Evolutionary conservation across 805 yeast genomes (phyloP).

Genomic region (Grigorovia transvaalensis): DNA sequence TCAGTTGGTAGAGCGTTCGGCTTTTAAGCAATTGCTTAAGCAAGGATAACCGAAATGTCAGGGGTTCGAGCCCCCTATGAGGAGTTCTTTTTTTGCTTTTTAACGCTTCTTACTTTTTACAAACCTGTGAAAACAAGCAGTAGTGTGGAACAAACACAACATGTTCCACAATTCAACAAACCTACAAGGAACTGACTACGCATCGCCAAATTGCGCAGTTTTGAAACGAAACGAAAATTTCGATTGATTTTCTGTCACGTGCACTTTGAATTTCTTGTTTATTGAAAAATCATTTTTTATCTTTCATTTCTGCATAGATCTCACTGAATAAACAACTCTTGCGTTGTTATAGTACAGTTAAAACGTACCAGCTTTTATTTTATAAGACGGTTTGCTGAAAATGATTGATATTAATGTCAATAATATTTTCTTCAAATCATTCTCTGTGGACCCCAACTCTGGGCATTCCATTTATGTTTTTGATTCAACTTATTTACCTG

Average conservation of each 20-base stretch:
- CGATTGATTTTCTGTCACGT: not conserved
- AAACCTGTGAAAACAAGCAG: too few species aligned
- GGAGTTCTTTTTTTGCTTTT: slow-evolving; percentile 28
- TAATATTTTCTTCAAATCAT: slow-evolving; percentile 47
- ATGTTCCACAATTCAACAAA: too few species aligned
- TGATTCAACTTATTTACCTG: slow-evolving; percentile 74
- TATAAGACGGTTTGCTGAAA: not conserved
- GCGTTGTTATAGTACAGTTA: not conserved
- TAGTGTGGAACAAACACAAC: too few species aligned
- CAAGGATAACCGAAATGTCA: slow-evolving; percentile 38
- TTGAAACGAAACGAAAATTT: not conserved
- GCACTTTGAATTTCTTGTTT: not conserved
- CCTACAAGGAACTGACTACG: too few species aligned
- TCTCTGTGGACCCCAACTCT: slow-evolving; percentile 55
- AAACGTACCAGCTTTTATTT: not conserved
- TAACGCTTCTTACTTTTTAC: too few species aligned
- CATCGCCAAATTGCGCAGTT: not conserved
- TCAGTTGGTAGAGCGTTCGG: slow-evolving; percentile 66
- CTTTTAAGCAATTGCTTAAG: slow-evolving; percentile 38
- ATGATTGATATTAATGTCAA: slow-evolving; percentile 28
- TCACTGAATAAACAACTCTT: not conserved
- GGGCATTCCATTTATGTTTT: slow-evolving; percentile 67
- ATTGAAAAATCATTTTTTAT: not conserved
- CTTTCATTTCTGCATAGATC: not conserved
- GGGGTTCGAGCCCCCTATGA: slow-evolving; percentile 44